Evolutionary conservation across 2,329 filamentous ascomycete genomes (phyloP).

Genomic region (Ascochyta fabae): DNA sequence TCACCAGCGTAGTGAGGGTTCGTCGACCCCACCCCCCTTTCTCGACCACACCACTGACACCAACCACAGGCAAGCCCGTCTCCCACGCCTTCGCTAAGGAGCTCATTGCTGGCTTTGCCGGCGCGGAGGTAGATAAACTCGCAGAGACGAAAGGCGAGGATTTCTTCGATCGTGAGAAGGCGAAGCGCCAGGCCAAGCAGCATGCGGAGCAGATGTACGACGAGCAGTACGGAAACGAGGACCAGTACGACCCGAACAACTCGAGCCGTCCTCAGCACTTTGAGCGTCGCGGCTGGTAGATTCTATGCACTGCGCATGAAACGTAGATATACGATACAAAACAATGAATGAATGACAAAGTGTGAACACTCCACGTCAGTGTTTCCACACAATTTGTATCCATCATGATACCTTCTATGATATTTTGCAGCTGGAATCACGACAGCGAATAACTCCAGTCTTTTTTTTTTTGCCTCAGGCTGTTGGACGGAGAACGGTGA

Average conservation of each 20-base stretch:
- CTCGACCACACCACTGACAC: background rate
- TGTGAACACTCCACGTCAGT: background rate
- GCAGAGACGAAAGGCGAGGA: conserved; percentile 63
- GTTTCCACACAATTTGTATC: too few relatives aligned
- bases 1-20: conserved; percentile 72
- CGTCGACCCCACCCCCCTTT: conserved; percentile 19
- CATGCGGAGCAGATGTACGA: conserved; percentile 57
- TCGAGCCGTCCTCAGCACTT: conserved; percentile 44
- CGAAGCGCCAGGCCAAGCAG: conserved; percentile 54
- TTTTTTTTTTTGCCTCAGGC: too few relatives aligned
- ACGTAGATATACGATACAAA: background rate
- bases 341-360: background rate
- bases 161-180: conserved; percentile 56
- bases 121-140: conserved; percentile 62
- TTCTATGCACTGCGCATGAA: conserved; percentile 1
- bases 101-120: conserved; percentile 73
- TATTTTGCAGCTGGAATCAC: background rate
- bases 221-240: conserved; percentile 53
- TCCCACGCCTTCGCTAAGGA: conserved; percentile 80
- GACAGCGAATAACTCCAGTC: background rate
- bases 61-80: conserved; percentile 67
- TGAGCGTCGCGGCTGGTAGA: conserved; percentile 39
- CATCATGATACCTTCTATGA: too few relatives aligned
- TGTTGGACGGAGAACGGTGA: too few relatives aligned
- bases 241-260: conserved; percentile 55